Evolutionary conservation across 139 green algal genomes (phyloP).

Genomic region (Tetradesmus lagerheimii): DNA sequence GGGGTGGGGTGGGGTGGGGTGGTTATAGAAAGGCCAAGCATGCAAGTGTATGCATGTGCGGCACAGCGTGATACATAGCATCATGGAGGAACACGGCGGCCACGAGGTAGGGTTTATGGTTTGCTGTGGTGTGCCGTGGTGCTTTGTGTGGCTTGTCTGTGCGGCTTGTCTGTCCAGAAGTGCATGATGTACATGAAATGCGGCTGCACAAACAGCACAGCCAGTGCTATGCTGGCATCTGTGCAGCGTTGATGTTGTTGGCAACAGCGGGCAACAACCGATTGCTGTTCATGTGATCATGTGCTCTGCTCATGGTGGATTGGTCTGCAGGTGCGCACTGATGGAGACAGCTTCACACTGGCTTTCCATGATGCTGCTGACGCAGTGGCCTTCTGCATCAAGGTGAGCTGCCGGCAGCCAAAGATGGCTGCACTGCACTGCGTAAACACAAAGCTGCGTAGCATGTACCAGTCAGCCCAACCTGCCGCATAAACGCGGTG

Average conservation of each 20-base stretch:
- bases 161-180: too few species aligned
- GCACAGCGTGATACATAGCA: slow-evolving; percentile 45
- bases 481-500: not conserved
- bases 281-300: too few species aligned
- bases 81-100: slow-evolving; percentile 60
- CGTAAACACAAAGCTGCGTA: not conserved
- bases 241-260: too few species aligned
- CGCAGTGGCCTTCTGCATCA: slow-evolving; percentile 64
- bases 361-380: slow-evolving; percentile 69
- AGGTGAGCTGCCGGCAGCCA: slow-evolving; percentile 48
- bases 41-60: slow-evolving; percentile 52
- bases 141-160: too few species aligned
- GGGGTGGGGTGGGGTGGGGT: too few species aligned
- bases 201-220: too few species aligned
- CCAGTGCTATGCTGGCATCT: too few species aligned
- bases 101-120: slow-evolving; percentile 42
- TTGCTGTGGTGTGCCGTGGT: too few species aligned
- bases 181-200: too few species aligned
- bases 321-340: slow-evolving; percentile 55
- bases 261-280: too few species aligned
- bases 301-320: not conserved
- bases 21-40: too few species aligned
- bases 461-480: too few species aligned
- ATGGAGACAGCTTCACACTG: slow-evolving; percentile 66
- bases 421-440: not conserved